Base-by-base conservation (phyloP, 495 filamentous ascomycete species). In the Hyaloscypha variabilis region DNA sequence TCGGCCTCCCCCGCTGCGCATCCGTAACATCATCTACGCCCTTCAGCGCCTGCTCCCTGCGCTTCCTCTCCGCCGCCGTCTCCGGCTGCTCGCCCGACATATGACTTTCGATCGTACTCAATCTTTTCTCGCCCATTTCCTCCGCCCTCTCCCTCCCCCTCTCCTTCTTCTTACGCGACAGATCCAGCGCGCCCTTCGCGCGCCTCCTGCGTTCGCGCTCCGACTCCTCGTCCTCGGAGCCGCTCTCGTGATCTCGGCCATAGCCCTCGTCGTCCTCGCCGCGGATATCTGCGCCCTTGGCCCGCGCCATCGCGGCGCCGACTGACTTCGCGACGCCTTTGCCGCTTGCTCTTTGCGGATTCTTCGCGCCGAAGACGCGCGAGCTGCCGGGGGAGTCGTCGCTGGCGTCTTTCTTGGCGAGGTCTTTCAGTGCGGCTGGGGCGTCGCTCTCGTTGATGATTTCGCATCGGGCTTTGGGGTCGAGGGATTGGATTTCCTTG, bases 401-500 rank as follows among this genome's bases (percentile, higher is more conserved):
- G 28, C 51, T 64, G 3, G 67, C 69, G 53, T 77, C 78, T 65
- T 85, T 79, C 66, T 85, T 85, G 5, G 88, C 86, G 26, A 83
- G 73, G 4, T 72, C 75, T 72, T 87, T 90, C 67, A 84, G 75
- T 8, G 69, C 77, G 42, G 82, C 80, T 0, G 88, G 87, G 0
- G 85, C 87, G 68, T 87, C 84, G 55, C 84, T 89, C 51, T 90
- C 76, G 59, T 93, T 86, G 0, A 95, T 83, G 2, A 90, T 77
- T 65, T 92, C 86, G 25, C 82, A 84, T 19, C 94, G 86, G 21
- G 87, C 86, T 69, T 87, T 89, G 31, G 91, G 88, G 73, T 96
- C 92, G 63, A 97, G 80, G 29, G 87, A 81, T 72, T 89, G 87
- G 67, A 99, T 88, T 71, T 95, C 87, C 56, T 87, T 79, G 67